Conservation (phyloP, 1,139 yeast genomes). For the Nadsonia commutata region DNA sequence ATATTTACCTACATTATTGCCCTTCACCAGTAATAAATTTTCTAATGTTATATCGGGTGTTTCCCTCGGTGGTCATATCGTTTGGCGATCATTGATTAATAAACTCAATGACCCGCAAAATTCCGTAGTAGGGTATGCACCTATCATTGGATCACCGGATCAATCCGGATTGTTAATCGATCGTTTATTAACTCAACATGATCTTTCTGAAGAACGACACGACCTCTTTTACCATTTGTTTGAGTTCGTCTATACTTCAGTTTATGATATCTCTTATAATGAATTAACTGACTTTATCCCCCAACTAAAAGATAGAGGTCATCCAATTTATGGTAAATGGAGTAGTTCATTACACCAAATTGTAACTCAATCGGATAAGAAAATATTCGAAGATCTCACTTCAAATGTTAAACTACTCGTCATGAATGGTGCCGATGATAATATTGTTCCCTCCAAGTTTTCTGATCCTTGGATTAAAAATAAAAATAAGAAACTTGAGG, state of each 20-base stretch:
- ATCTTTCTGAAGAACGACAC: background rate
- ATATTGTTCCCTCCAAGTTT: constrained; percentile 5
- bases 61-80: constrained; percentile 49
- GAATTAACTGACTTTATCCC: background rate
- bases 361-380: background rate
- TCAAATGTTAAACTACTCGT: constrained; percentile 2
- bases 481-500: constrained; percentile 2
- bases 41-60: constrained; percentile 35
- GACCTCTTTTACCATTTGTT: background rate
- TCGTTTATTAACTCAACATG: background rate
- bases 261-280: background rate
- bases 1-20: constrained; percentile 33
- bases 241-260: background rate
- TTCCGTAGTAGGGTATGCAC: constrained; percentile 28
- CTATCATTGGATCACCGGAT: constrained; percentile 35
- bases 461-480: constrained; percentile 5
- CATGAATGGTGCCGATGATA: constrained; percentile 5
- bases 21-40: constrained; percentile 18
- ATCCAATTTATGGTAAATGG: background rate
- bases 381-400: background rate
- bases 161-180: constrained; percentile 2
- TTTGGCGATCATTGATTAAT: constrained; percentile 27
- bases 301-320: background rate
- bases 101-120: constrained; percentile 28
- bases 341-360: background rate